Conservation (phyloP, 176 grass and related monocot species). For the Secale cereale region DNA sequence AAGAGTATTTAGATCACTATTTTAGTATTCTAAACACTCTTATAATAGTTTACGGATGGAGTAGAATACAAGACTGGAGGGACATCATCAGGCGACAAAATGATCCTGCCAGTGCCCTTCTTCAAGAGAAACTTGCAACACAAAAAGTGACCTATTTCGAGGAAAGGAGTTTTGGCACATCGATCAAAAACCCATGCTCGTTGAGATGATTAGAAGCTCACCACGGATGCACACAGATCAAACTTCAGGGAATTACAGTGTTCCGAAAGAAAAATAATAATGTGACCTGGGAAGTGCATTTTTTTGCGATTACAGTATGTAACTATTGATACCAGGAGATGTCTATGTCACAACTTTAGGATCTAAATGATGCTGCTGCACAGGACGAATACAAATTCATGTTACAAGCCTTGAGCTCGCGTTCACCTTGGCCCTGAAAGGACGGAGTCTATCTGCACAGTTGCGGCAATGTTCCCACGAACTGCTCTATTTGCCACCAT, state of each 20-base stretch:
- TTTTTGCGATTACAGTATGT: background rate
- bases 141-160: background rate
- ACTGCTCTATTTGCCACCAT: background rate
- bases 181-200: background rate
- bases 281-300: background rate
- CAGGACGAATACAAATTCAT: background rate
- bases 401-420: background rate
- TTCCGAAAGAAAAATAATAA: background rate
- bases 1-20: too few species aligned
- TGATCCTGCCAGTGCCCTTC: background rate
- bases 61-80: background rate
- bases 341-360: background rate
- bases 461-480: background rate
- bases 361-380: background rate
- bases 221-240: background rate
- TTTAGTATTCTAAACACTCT: too few species aligned
- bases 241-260: background rate
- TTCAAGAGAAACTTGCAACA: too few species aligned
- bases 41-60: too few species aligned
- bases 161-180: background rate
- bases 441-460: background rate
- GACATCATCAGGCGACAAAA: background rate
- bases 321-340: background rate
- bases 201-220: background rate
- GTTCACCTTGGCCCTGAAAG: slow-evolving; percentile 46